phyloP scores from a whole-genome alignment of 2,329 filamentous ascomycete species.

The Chaetomium globosum region DNA sequence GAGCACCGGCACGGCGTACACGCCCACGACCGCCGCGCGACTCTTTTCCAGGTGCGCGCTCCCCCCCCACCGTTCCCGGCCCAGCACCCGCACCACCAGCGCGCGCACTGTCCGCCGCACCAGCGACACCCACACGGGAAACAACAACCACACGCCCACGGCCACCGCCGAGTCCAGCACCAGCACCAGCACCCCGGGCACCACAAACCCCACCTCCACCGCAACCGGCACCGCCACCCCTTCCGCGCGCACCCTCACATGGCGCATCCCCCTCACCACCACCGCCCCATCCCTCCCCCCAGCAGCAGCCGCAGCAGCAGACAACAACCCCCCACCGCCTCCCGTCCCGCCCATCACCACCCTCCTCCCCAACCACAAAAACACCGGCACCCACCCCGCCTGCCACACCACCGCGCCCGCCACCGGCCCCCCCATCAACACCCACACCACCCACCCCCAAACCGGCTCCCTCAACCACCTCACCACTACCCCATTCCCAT shows the following conservation, averaged over 20 bases:
- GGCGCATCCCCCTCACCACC: slow-evolving; percentile 40
- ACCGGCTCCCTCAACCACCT: slow-evolving; percentile 43
- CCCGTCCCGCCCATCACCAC: slow-evolving; percentile 58
- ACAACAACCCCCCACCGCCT: slow-evolving; percentile 49
- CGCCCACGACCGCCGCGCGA: slow-evolving; percentile 43
- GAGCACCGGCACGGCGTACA: slow-evolving; percentile 52
- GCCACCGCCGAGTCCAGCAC: slow-evolving; percentile 47
- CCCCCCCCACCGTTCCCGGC: slow-evolving; percentile 21
- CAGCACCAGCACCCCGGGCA: slow-evolving; percentile 54
- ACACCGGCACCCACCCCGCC: slow-evolving; percentile 54
- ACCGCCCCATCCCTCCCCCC: background rate
- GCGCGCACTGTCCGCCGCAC: slow-evolving; percentile 46
- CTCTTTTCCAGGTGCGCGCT: slow-evolving; percentile 51
- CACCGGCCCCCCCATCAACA: slow-evolving; percentile 53
- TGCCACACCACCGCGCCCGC: slow-evolving; percentile 57
- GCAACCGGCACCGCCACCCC: slow-evolving; percentile 59
- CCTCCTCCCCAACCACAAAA: slow-evolving; percentile 45
- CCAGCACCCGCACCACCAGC: slow-evolving; percentile 26
- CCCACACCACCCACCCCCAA: slow-evolving; percentile 51
- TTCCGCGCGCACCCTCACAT: slow-evolving; percentile 52
- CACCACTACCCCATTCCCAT: slow-evolving; percentile 44
- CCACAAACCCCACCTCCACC: slow-evolving; percentile 51
- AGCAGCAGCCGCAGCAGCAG: too few species aligned
- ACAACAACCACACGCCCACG: slow-evolving; percentile 55
- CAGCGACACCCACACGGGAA: slow-evolving; percentile 53